Conservation (phyloP, 2,329 filamentous ascomycete species). For the Rosellinia necatrix region DNA sequence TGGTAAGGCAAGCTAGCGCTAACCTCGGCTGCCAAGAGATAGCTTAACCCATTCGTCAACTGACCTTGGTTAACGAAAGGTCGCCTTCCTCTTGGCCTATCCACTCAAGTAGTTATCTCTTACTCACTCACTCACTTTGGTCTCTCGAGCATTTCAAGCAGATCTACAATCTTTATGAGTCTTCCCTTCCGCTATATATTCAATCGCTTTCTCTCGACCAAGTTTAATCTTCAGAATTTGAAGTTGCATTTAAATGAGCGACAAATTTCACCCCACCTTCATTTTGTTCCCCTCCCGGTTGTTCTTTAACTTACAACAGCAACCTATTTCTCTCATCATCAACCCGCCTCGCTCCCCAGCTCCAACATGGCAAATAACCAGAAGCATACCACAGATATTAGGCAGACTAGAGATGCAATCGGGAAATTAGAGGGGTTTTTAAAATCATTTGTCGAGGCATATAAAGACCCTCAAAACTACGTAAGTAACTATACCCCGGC, state of each 20-base stretch:
- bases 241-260: neutral
- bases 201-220: neutral
- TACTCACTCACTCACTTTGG: too few relatives aligned
- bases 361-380: constrained; percentile 6
- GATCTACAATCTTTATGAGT: too few relatives aligned
- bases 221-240: neutral
- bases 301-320: too few relatives aligned
- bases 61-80: too few relatives aligned
- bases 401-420: constrained; percentile 1
- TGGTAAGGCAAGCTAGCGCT: too few relatives aligned
- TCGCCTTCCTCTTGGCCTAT: too few relatives aligned
- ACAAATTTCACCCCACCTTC: neutral
- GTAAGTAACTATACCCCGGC: constrained; percentile 22
- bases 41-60: too few relatives aligned
- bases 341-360: too few relatives aligned
- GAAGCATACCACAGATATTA: neutral
- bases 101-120: too few relatives aligned
- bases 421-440: constrained; percentile 22
- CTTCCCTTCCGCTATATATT: too few relatives aligned
- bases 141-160: neutral
- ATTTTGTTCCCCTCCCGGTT: too few relatives aligned
- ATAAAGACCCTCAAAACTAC: constrained; percentile 17
- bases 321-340: too few relatives aligned
- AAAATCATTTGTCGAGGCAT: constrained; percentile 5
- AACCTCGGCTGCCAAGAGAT: neutral